phyloP scores from a whole-genome alignment of 768 basidiomycete genomes.

The Lyophyllum semitale region DNA sequence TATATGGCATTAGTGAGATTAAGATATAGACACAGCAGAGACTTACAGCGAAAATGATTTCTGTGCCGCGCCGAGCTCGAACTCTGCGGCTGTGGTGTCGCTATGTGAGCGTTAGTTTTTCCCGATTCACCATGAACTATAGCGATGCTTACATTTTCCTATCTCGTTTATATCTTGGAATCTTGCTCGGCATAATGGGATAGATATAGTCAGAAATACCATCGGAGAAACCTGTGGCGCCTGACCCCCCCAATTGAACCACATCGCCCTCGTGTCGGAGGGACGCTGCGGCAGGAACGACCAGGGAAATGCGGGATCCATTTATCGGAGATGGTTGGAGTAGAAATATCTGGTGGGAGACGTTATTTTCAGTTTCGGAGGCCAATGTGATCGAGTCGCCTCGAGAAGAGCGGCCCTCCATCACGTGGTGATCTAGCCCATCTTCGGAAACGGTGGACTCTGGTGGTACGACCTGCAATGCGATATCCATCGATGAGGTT shows the following conservation, averaged over 20 bases:
- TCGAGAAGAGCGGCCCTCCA: not conserved
- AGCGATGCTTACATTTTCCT: constrained; percentile 3
- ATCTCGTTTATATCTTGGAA: constrained; percentile 10
- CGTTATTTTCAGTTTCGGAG: not conserved
- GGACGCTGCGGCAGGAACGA: not conserved
- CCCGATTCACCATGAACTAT: not conserved
- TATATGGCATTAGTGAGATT: not conserved
- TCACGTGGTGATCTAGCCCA: not conserved
- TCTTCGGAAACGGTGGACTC: not conserved
- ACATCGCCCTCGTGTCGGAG: not conserved
- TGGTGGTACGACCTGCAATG: constrained; percentile 4
- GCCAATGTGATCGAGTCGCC: not conserved
- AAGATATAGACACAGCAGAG: not conserved
- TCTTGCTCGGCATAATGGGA: constrained; percentile 11
- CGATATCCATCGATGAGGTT: not conserved
- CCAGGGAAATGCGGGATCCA: constrained; percentile 6
- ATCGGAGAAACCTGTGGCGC: not conserved
- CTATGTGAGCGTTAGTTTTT: not conserved
- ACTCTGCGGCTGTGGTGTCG: not conserved
- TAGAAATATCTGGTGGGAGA: not conserved
- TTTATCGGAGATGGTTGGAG: not conserved
- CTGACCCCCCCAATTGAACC: not conserved
- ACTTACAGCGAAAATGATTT: constrained; percentile 6
- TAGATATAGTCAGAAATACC: constrained; percentile 11
- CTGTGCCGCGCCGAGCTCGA: not conserved